phyloP scores from a whole-genome alignment of 805 yeast genomes.

The Myxozyma monticola region DNA sequence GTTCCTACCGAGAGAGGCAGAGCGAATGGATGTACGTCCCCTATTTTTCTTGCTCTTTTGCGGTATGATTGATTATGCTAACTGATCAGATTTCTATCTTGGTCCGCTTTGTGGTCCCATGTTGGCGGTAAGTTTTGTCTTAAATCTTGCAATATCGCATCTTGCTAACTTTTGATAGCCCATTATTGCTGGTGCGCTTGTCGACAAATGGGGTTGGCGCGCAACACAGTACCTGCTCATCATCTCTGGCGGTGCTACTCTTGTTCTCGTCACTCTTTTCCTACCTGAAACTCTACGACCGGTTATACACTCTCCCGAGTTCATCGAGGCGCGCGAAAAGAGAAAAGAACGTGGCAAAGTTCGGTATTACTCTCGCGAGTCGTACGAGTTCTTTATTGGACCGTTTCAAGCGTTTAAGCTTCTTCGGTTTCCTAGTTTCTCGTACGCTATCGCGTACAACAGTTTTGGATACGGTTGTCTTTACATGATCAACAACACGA shows the following conservation, averaged over 20 bases:
- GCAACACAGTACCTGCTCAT: slow-evolving; percentile 85
- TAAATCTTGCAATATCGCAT: neutral
- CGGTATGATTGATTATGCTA: too few species aligned
- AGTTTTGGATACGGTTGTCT: slow-evolving; percentile 69
- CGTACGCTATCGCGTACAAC: slow-evolving; percentile 62
- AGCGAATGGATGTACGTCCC: slow-evolving; percentile 77
- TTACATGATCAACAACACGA: slow-evolving; percentile 72
- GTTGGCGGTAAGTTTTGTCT: neutral
- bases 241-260: slow-evolving; percentile 58
- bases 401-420: slow-evolving; percentile 66
- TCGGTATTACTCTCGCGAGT: slow-evolving; percentile 12
- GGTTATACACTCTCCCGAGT: slow-evolving; percentile 36
- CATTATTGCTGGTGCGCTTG: slow-evolving; percentile 73
- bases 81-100: too few species aligned
- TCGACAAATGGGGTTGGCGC: slow-evolving; percentile 78
- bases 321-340: slow-evolving; percentile 24
- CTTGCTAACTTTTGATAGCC: slow-evolving; percentile 47
- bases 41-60: slow-evolving; percentile 81
- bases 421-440: slow-evolving; percentile 71
- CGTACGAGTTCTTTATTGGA: slow-evolving; percentile 49
- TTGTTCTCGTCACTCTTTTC: slow-evolving; percentile 51
- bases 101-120: neutral
- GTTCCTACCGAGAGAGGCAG: slow-evolving; percentile 67
- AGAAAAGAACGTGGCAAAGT: neutral
- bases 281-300: slow-evolving; percentile 80